Conservation (phyloP, 495 filamentous ascomycete genomes). For the Aspergillus panamensis region DNA sequence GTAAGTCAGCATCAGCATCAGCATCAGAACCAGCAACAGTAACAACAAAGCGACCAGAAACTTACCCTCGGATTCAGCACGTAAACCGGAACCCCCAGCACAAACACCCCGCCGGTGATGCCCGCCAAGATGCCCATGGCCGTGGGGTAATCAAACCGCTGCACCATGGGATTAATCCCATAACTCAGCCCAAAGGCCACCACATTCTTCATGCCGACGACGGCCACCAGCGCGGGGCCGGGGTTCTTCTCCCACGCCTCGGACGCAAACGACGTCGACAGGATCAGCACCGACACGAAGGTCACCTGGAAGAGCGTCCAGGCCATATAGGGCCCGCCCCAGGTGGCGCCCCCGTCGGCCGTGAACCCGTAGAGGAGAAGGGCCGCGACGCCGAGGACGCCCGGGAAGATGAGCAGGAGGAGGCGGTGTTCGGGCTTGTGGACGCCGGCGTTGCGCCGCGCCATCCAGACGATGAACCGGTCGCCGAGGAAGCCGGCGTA, state of each 20-base stretch:
- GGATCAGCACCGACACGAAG: slow-evolving; percentile 38
- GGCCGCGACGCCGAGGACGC: slow-evolving; percentile 27
- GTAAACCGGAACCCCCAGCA: slow-evolving; percentile 34
- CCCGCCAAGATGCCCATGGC: slow-evolving; percentile 32
- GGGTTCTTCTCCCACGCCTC: slow-evolving; percentile 41
- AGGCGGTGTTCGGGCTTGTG: slow-evolving; percentile 36
- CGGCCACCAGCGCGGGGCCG: slow-evolving; percentile 37
- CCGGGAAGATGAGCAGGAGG: slow-evolving; percentile 33
- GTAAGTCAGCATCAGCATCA: no score
- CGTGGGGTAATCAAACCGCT: slow-evolving; percentile 27
- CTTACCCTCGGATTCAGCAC: slow-evolving; percentile 33
- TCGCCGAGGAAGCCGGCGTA: slow-evolving; percentile 35
- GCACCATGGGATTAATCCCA: slow-evolving; percentile 32
- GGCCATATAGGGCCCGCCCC: slow-evolving; percentile 38
- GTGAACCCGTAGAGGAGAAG: slow-evolving; percentile 38
- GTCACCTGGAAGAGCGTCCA: slow-evolving; percentile 36
- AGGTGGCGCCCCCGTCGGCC: slow-evolving; percentile 25
- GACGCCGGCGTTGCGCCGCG: slow-evolving; percentile 31
- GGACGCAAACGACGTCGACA: slow-evolving; percentile 34
- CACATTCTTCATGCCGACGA: slow-evolving; percentile 40
- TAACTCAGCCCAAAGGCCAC: slow-evolving; percentile 37
- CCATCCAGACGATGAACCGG: slow-evolving; percentile 32
- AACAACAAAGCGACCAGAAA: neutral
- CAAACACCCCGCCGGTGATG: slow-evolving; percentile 27
- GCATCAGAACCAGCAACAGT: no score